phyloP scores from a whole-genome alignment of 2,329 filamentous ascomycete species.

The Fusarium sp. region DNA sequence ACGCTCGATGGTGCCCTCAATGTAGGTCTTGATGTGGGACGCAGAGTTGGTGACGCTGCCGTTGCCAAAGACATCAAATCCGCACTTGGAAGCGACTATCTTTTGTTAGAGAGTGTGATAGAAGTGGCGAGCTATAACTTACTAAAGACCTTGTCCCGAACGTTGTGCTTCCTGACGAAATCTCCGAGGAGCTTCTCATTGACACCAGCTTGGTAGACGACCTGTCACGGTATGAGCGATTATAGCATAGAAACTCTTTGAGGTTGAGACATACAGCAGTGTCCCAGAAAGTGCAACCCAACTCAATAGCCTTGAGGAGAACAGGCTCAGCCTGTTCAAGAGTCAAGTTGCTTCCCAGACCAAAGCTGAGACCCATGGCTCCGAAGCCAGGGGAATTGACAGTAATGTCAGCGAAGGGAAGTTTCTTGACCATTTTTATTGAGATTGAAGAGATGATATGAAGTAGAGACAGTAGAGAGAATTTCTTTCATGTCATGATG shows the following conservation, averaged over 20 bases:
- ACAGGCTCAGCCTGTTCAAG: constrained; percentile 38
- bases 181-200: constrained; percentile 64
- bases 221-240: constrained; percentile 43
- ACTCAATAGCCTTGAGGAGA: constrained; percentile 55
- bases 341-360: constrained; percentile 3
- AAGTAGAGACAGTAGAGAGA: background rate
- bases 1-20: constrained; percentile 62
- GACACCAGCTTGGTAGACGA: constrained; percentile 59
- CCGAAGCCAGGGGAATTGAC: constrained; percentile 7
- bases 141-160: constrained; percentile 63
- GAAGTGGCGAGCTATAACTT: constrained; percentile 22
- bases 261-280: constrained; percentile 1
- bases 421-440: constrained; percentile 10
- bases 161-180: constrained; percentile 63
- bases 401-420: constrained; percentile 3
- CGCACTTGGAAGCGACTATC: constrained; percentile 62
- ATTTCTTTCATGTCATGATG: background rate
- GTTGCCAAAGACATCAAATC: constrained; percentile 53
- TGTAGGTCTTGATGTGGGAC: constrained; percentile 60
- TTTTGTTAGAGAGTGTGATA: background rate
- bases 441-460: background rate
- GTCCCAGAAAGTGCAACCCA: constrained; percentile 24
- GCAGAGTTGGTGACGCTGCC: constrained; percentile 57
- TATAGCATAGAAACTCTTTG: background rate
- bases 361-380: constrained; percentile 6